phyloP scores from a whole-genome alignment of 305 asterid genomes.

The Nicotiana rustica region DNA sequence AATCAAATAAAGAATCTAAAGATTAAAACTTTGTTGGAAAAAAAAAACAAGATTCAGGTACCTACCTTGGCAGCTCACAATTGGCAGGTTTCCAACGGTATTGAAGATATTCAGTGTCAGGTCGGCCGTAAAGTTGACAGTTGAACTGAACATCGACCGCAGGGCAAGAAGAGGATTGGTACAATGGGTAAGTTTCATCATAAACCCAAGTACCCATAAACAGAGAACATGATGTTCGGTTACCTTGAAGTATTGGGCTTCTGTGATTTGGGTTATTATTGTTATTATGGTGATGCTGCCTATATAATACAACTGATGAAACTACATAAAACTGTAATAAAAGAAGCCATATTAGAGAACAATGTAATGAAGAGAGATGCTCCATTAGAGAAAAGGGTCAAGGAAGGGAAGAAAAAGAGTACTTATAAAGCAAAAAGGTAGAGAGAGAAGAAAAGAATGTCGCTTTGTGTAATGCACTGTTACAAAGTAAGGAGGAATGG shows the following conservation, averaged over 20 bases:
- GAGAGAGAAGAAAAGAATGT: constrained; percentile 27
- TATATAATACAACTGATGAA: constrained; percentile 59
- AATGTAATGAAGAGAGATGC: constrained; percentile 32
- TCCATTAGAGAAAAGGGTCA: constrained; percentile 48
- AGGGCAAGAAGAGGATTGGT: constrained; percentile 69
- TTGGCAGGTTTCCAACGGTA: constrained; percentile 86
- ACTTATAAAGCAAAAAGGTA: constrained; percentile 29
- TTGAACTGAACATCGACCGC: constrained; percentile 79
- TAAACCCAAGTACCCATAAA: constrained; percentile 82
- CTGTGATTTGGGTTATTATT: constrained; percentile 41
- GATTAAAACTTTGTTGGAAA: neutral
- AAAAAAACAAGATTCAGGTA: constrained; percentile 26
- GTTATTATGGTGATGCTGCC: constrained; percentile 44
- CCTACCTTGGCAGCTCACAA: constrained; percentile 83
- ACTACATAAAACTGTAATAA: constrained; percentile 43
- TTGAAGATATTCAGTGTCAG: constrained; percentile 83
- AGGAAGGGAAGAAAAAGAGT: constrained; percentile 14
- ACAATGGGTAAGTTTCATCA: constrained; percentile 70
- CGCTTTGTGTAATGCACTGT: constrained; percentile 1
- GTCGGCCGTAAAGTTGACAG: constrained; percentile 84
- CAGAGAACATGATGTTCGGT: constrained; percentile 63
- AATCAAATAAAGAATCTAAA: neutral
- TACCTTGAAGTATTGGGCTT: constrained; percentile 57
- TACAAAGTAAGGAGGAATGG: neutral
- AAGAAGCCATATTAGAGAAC: constrained; percentile 37